phyloP scores from a whole-genome alignment of 305 asterid species.

The Rubia tinctorum region DNA sequence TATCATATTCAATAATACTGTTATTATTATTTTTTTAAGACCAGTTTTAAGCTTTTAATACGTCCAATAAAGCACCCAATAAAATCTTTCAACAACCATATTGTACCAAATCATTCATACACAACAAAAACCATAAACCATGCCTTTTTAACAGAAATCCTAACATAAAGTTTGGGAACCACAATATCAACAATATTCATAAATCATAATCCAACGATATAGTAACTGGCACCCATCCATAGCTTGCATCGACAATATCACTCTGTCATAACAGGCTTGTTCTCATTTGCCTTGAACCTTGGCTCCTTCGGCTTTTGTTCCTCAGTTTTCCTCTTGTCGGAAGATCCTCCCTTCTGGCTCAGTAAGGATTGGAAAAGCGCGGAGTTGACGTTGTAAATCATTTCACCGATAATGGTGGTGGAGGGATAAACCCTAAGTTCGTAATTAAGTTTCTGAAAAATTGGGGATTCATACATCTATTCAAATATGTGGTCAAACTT shows the following conservation, averaged over 20 bases:
- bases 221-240: not conserved
- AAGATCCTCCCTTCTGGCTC: conserved; percentile 93
- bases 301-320: conserved; percentile 97
- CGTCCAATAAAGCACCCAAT: not conserved
- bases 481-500: no score
- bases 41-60: not conserved
- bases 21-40: no score
- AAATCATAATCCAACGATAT: no score
- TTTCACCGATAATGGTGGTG: conserved; percentile 21
- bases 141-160: no score
- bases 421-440: conserved; percentile 30
- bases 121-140: no score
- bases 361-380: conserved; percentile 98
- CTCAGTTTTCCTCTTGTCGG: conserved; percentile 84
- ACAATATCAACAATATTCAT: no score
- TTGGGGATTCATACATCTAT: no score
- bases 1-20: no score
- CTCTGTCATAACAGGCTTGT: conserved; percentile 88
- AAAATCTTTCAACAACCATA: no score
- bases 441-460: not conserved
- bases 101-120: no score
- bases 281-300: conserved; percentile 87
- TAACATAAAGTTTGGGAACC: no score
- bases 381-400: conserved; percentile 99
- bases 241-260: conserved; percentile 17